Evolutionary conservation across 2,329 filamentous ascomycete species (phyloP), one percentile per base, ranked within the genome.

Genomic region (Stenocarpella maydis): DNA sequence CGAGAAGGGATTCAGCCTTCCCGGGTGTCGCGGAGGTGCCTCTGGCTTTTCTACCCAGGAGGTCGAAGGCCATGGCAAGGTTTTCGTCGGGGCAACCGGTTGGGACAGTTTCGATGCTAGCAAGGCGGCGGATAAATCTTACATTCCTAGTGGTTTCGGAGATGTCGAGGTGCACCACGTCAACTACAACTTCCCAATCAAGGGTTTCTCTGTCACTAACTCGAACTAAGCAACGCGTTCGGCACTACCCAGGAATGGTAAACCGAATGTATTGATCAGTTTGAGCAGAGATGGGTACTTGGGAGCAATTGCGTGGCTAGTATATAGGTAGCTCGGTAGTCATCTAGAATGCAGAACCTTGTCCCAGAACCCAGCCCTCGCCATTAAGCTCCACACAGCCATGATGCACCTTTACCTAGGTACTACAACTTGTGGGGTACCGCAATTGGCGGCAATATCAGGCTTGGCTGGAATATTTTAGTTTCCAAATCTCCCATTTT

Each of bases 161-260:
- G 65, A 67, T 68, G 69, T 71, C 52, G 75, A 75, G 55, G 60
- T 68, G 37, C 74, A 75, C 68, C 74, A 75, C 66, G 74, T 75
- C 61, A 73, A 75, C 75, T 76, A 73, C 69, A 71, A 71, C 49
- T 76, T 74, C 70, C 75, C 75, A 28, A 72, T 76, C 74, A 74
- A 76, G 71, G 75, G 74, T 9, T 76, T 75, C 73, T 67, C 65
- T 7, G 65, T 67, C 21, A 67, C 65, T 19, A 67, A 67, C 41
- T 60, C 65, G 17, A 41, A 67, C 53, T 67, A 41, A 21, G 34
- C 26, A 31, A 14, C 8, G 17, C 10, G 19, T 8, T 26, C n/a
- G n/a, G 19, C n/a, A 8, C 14, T 39, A 19, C 21, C n/a, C 26
- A 19, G n/a, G n/a, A 37, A 37, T 3, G n/a, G 10, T 4, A 8